Conservation (phyloP, 176 grass and related monocot genomes). For the Avena sativa region DNA sequence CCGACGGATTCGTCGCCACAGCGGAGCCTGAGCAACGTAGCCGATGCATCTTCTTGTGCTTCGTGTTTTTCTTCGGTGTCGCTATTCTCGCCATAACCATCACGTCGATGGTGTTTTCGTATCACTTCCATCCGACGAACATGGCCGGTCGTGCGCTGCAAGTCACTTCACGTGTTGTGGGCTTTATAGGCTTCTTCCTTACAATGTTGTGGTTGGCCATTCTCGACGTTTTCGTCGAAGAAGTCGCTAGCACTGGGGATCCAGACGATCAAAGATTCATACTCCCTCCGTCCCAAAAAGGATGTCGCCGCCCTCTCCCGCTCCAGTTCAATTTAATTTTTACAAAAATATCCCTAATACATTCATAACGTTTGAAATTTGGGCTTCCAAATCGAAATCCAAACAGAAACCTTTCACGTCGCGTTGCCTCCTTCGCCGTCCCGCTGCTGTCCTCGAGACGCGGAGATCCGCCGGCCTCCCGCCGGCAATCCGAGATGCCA, state of each 20-base stretch:
- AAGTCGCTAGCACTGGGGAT: neutral
- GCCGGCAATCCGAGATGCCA: too few relatives aligned
- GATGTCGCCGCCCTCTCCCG: too few relatives aligned
- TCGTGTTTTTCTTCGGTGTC: neutral
- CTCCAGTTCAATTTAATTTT: too few relatives aligned
- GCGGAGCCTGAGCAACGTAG: neutral
- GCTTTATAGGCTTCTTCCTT: neutral
- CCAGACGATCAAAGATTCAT: neutral
- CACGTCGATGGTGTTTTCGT: neutral
- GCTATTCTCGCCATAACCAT: neutral
- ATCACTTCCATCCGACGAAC: neutral
- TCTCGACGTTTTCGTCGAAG: neutral
- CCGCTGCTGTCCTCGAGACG: too few relatives aligned
- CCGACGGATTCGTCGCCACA: neutral
- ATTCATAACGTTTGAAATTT: too few relatives aligned
- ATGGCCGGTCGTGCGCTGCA: neutral
- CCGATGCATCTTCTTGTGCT: conserved; percentile 7
- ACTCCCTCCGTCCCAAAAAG: too few relatives aligned
- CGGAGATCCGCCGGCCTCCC: too few relatives aligned
- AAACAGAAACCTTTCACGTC: too few relatives aligned
- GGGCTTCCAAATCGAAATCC: too few relatives aligned
- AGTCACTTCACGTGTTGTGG: neutral
- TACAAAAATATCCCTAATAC: too few relatives aligned
- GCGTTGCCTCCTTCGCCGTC: too few relatives aligned
- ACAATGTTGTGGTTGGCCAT: neutral